Base-by-base conservation (phyloP, 257 asterid genomes). In the Nicotiana knightiana region DNA sequence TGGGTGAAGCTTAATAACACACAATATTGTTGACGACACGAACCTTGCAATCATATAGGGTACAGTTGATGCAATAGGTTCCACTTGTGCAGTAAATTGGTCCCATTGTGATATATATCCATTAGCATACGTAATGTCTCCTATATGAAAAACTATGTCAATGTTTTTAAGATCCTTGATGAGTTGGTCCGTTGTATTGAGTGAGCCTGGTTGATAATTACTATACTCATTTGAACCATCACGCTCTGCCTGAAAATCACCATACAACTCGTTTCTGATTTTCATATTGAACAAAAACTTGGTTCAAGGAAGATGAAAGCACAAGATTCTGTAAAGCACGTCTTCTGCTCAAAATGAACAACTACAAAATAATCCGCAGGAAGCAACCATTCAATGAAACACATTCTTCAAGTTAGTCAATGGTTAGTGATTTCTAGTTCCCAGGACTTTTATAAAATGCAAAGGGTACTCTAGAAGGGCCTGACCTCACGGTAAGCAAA, bases 31-130 rank as follows among this genome's bases (percentile, higher is more conserved):
- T 26, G 53, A 51, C 43, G 79, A 54, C 76, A 65, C 83, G 18
- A 82, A 95, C 98, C 99, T 95, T n/a, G 93, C 97, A 11, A 92
- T 89, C 99, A 95, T 95, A 81, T 91, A 95, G 9, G 99, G 92
- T 76, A 89, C 91, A 3, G 90, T 85, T 26, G 99, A 95, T 55
- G 97, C 90, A 82, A 95, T 90, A 77, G 96, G 96, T 77, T 89
- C 97, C 81, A 93, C 91, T 86, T 93, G 97, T 39, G 98, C 90
- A 1, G 99, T 95, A 85, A 95, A 95, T 77, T 95, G 98, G 83
- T 95, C 99, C 99, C 99, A 95, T 58, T 90, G 93, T 30, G 92
- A 89, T 46, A 89, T 63, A 77, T 89, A 89, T 33, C 92, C 92
- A 78, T 89, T 89, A 21, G 93, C 90, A 58, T 89, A 90, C 8